A percentile compares a stretch with the other conserved stretches of the same genome.
Conservation (phyloP, 2,329 filamentous ascomycete species). For the Ophiobolus disseminans region DNA sequence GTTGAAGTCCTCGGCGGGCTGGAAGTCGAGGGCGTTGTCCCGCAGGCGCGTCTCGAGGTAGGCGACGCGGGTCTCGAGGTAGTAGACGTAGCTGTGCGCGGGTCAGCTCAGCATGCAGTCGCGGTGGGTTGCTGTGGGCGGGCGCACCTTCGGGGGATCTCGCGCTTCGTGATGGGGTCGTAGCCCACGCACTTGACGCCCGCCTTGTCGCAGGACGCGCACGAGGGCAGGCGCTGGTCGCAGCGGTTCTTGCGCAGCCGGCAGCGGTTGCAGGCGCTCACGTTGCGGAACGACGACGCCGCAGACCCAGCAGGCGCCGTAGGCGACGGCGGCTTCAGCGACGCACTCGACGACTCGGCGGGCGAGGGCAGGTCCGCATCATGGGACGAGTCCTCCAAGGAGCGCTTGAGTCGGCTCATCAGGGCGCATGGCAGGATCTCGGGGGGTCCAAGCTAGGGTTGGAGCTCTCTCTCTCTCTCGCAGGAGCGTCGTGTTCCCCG, state of each 20-base stretch:
- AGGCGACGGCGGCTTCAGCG: constrained; percentile 41
- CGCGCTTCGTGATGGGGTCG: constrained; percentile 93
- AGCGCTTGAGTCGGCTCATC: constrained; percentile 51
- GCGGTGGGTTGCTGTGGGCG: neutral
- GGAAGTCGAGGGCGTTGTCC: constrained; percentile 73
- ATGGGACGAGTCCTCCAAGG: constrained; percentile 46
- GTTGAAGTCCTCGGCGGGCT: constrained; percentile 70
- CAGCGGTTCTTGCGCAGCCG: constrained; percentile 92
- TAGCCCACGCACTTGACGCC: constrained; percentile 90
- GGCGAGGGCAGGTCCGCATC: constrained; percentile 43
- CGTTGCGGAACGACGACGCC: constrained; percentile 57
- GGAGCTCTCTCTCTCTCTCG: neutral
- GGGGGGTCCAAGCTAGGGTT: constrained; percentile 13
- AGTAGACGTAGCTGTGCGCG: constrained; percentile 80
- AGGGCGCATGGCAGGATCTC: constrained; percentile 45
- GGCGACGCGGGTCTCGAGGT: constrained; percentile 84
- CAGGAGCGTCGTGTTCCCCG: constrained; percentile 18
- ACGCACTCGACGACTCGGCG: constrained; percentile 28
- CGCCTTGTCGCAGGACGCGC: constrained; percentile 92
- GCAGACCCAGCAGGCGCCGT: constrained; percentile 34
- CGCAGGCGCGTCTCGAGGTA: constrained; percentile 81
- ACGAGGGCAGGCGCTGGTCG: constrained; percentile 90
- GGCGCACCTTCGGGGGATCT: constrained; percentile 76
- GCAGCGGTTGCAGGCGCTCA: constrained; percentile 90
- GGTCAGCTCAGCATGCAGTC: constrained; percentile 11